Evolutionary conservation across 1,284 basidiomycete species (phyloP), one percentile per base, ranked within the genome.

Genomic region (Papiliotrema fonsecae): DNA sequence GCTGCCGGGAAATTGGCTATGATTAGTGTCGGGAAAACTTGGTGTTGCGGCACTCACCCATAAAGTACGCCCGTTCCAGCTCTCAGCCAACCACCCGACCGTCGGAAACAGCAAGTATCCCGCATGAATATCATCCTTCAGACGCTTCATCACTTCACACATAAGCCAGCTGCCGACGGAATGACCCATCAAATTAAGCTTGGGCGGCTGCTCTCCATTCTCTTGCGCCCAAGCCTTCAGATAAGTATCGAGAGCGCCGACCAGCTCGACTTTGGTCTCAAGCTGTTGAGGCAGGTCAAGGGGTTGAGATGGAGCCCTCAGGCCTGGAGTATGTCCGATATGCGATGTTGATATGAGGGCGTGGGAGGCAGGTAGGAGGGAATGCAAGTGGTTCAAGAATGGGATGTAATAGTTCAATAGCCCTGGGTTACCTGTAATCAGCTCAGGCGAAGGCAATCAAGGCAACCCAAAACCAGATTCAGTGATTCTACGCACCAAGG

Each of bases 381-480:
- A 48, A 42, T 67, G 61, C 6, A 74, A 58, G n/a, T 65, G 57
- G 22, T 32, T 37, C 6, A 74, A 59, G 50, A 74, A 75, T 1
- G 61, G 58, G 19, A 59, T 57, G 54, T 75, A 75, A 57, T 71
- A 75, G 39, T 62, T 61, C 7, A 71, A 50, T 21, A 72, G 52
- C n/a, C 72, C 72, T 5, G 72, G 72, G 52, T 75, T 75, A 31
- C 73, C 73, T 73, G 43, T 22, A 9, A n/a, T 26, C n/a, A n/a
- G n/a, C n/a, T n/a, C n/a, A n/a, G n/a, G n/a, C n/a, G n/a, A n/a
- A n/a, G n/a, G 24, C n/a, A 30, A 31, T 21, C 27, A 39, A 18
- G 21, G 13, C 21, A 35, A 4, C 14, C 22, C 26, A 21, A 35
- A 31, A n/a, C 4, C 22, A 21, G 16, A 14, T 11, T 37, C 24